Percentiles rank a stretch among this genome's conserved stretches.
These are phyloP conservation scores for Exophiala spinifera DNA, from an alignment of 2,329 filamentous ascomycete species.

Conservation along the genomic window DNA sequence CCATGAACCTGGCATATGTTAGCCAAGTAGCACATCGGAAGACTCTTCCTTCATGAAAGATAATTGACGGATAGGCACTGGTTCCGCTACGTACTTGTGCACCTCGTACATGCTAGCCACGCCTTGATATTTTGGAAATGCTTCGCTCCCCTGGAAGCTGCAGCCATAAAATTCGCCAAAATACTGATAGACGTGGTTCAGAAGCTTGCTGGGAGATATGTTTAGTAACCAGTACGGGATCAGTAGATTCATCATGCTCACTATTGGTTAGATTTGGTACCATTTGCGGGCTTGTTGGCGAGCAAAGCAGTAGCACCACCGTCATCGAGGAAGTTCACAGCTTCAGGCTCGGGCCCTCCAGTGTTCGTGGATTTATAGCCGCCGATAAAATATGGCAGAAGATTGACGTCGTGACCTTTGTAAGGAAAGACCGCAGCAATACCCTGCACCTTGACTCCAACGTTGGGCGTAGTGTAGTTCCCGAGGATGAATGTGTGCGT, in stretches of 20 bases:
- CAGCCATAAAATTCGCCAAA: constrained; percentile 60
- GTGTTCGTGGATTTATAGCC: constrained; percentile 54
- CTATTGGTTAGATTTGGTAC: constrained; percentile 53
- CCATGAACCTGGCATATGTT: constrained; percentile 49
- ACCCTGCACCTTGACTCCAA: constrained; percentile 53
- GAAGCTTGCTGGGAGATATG: constrained; percentile 39
- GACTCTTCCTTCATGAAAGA: not conserved
- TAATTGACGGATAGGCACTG: not conserved
- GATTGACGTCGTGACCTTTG: constrained; percentile 53
- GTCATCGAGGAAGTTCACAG: constrained; percentile 61
- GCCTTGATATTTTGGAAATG: constrained; percentile 50
- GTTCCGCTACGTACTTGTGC: constrained; percentile 28
- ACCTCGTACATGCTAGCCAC: constrained; percentile 31
- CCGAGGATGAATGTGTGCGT: constrained; percentile 64
- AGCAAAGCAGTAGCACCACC: constrained; percentile 55
- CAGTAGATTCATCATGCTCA: not conserved
- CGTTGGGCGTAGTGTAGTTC: constrained; percentile 58
- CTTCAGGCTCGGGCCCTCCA: constrained; percentile 36
- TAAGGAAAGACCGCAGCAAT: constrained; percentile 53
- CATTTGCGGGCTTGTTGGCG: constrained; percentile 55
- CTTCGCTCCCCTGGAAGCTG: constrained; percentile 41
- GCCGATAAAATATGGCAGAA: constrained; percentile 61
- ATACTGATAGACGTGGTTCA: constrained; percentile 62
- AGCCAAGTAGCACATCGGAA: not conserved
- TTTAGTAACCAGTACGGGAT: not conserved